These are phyloP conservation scores for Allantophomopsis cytisporea DNA, from an alignment of 2,329 filamentous ascomycete species.

Conservation along the genomic window DNA sequence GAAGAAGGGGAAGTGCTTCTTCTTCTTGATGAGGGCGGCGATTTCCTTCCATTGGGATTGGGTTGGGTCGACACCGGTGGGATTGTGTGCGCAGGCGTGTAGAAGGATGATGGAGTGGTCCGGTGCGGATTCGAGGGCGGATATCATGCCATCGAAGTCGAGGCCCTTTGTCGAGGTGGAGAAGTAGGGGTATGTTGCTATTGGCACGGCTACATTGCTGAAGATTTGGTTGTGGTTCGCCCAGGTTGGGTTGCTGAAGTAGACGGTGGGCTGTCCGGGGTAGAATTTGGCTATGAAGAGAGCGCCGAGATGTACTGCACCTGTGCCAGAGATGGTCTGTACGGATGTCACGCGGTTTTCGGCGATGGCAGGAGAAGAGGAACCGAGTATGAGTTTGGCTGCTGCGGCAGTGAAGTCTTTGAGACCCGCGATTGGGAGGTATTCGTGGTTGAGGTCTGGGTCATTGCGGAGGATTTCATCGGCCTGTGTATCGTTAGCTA, in stretches of 20 bases:
- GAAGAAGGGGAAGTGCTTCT: slow-evolving; percentile 93
- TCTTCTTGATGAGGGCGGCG: slow-evolving; percentile 59
- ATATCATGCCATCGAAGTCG: slow-evolving; percentile 81
- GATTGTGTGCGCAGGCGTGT: slow-evolving; percentile 95
- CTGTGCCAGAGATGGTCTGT: slow-evolving; percentile 95
- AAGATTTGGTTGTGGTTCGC: slow-evolving; percentile 99
- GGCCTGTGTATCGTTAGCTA: slow-evolving; percentile 43
- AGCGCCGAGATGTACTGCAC: slow-evolving; percentile 83
- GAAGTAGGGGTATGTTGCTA: slow-evolving; percentile 89
- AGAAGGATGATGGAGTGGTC: slow-evolving; percentile 77
- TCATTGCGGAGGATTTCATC: slow-evolving; percentile 81
- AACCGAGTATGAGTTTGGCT: slow-evolving; percentile 76
- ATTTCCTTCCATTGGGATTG: slow-evolving; percentile 90
- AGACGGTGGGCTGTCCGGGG: slow-evolving; percentile 59
- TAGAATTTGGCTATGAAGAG: slow-evolving; percentile 94
- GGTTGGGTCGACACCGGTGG: slow-evolving; percentile 91
- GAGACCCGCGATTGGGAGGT: slow-evolving; percentile 89
- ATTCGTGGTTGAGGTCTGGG: slow-evolving; percentile 92
- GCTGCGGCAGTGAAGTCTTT: slow-evolving; percentile 77
- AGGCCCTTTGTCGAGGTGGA: slow-evolving; percentile 77
- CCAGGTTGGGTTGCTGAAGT: slow-evolving; percentile 94
- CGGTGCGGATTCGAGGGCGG: slow-evolving; percentile 55
- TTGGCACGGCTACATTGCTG: slow-evolving; percentile 67
- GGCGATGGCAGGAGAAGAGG: slow-evolving; percentile 64
- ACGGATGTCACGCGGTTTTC: slow-evolving; percentile 73